Conservation (phyloP, 148 eudicot species). For the Salicornia ramosissima region DNA sequence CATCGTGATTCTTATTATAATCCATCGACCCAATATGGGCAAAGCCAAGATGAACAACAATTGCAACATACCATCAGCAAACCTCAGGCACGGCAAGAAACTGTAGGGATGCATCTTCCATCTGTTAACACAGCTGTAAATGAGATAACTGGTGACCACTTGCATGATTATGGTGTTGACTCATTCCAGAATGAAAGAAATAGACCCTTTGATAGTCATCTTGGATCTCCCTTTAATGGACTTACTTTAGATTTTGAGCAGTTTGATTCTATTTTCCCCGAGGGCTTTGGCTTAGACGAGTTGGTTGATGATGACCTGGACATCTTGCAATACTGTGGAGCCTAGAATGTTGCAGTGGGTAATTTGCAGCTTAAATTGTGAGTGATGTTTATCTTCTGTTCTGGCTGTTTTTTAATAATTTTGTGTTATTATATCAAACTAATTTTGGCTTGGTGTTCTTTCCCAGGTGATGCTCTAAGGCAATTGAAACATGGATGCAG, state of each 20-base stretch:
- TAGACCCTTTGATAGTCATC: slow-evolving; percentile 38
- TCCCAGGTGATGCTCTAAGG: slow-evolving; percentile 13
- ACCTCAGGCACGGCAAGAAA: slow-evolving; percentile 29
- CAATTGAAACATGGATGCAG: slow-evolving; percentile 8
- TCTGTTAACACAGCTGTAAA: slow-evolving; percentile 26
- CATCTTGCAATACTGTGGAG: slow-evolving; percentile 48
- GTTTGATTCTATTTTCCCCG: slow-evolving; percentile 43
- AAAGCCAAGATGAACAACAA: slow-evolving; percentile 29
- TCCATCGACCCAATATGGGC: slow-evolving; percentile 38
- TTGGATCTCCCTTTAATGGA: slow-evolving; percentile 49
- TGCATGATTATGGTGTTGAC: slow-evolving; percentile 37
- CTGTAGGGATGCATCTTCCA: slow-evolving; percentile 34
- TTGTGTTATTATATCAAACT: neutral
- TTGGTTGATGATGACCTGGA: slow-evolving; percentile 48
- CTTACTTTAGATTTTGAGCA: slow-evolving; percentile 43
- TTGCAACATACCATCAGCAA: slow-evolving; percentile 28
- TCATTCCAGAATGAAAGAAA: slow-evolving; percentile 37
- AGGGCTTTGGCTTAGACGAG: slow-evolving; percentile 30
- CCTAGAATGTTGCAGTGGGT: slow-evolving; percentile 33
- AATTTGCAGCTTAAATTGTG: slow-evolving; percentile 18
- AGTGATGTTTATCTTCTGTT: slow-evolving; percentile 8
- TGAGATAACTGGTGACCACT: slow-evolving; percentile 35
- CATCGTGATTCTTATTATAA: slow-evolving; percentile 34
- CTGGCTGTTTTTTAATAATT: neutral
- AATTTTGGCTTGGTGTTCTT: slow-evolving; percentile 7